Evolutionary conservation across 2,329 filamentous ascomycete species (phyloP).

Genomic region (Tolypocladium sp.): DNA sequence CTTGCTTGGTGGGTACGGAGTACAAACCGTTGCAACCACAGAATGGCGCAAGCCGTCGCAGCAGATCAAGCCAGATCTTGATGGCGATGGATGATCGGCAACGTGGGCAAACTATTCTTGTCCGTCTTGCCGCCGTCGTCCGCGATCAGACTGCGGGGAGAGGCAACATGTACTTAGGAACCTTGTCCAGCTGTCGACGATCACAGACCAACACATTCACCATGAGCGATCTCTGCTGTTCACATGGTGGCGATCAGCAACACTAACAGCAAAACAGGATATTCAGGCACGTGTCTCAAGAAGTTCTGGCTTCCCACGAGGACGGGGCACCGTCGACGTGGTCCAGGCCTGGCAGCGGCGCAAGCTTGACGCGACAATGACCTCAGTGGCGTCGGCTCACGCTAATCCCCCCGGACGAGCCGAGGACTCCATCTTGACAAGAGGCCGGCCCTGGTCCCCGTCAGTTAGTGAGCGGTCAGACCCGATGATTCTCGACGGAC

Average conservation of each 20-base stretch:
- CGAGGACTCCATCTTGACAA: background rate
- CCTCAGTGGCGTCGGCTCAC: background rate
- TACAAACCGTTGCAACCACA: background rate
- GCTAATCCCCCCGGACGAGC: background rate
- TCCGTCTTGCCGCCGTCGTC: too few species aligned
- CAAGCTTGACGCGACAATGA: background rate
- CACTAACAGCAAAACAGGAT: background rate
- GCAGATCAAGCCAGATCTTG: background rate
- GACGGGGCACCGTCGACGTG: background rate
- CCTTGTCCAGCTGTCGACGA: too few species aligned
- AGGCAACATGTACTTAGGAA: background rate
- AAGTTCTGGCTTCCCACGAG: background rate
- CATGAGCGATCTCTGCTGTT: background rate
- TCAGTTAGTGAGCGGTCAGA: background rate
- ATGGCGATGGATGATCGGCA: background rate
- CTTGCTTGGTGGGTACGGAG: background rate
- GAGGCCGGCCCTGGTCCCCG: background rate
- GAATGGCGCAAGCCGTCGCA: background rate
- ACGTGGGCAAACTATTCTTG: background rate
- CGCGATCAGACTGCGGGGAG: background rate
- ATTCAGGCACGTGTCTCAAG: background rate
- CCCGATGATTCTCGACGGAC: background rate
- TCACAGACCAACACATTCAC: background rate
- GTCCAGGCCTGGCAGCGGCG: background rate
- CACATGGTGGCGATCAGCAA: background rate